Evolutionary conservation across 2,329 filamentous ascomycete species (phyloP).

Genomic region (Fusarium avenaceum): DNA sequence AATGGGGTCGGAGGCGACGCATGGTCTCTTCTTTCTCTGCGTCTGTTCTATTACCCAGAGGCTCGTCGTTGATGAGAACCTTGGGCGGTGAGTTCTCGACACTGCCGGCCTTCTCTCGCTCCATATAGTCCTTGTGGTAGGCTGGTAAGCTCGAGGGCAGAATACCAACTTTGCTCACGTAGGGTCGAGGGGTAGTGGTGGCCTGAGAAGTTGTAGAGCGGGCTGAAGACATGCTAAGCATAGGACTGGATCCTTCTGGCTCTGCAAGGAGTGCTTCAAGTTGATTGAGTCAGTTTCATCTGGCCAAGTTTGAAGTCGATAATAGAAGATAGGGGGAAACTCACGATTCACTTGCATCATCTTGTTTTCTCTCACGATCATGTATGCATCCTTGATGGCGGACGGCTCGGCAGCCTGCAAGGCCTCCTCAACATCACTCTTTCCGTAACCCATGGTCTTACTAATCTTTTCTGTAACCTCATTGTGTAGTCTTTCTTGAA

Average conservation of each 20-base stretch:
- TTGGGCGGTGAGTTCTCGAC: slow-evolving; percentile 59
- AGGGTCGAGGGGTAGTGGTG: slow-evolving; percentile 64
- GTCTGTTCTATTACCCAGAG: slow-evolving; percentile 66
- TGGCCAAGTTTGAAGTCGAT: slow-evolving; percentile 32
- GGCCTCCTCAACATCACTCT: slow-evolving; percentile 94
- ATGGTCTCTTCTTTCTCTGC: slow-evolving; percentile 87
- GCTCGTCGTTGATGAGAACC: slow-evolving; percentile 63
- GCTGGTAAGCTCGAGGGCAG: slow-evolving; percentile 90
- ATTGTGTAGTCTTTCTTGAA: slow-evolving; percentile 91
- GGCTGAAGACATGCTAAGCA: slow-evolving; percentile 67
- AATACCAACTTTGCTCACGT: slow-evolving; percentile 89
- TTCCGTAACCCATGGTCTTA: slow-evolving; percentile 97
- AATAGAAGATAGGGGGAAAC: slow-evolving; percentile 54
- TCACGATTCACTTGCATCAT: slow-evolving; percentile 95
- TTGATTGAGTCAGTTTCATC: slow-evolving; percentile 52
- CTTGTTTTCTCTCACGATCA: slow-evolving; percentile 97
- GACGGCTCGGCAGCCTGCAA: slow-evolving; percentile 92
- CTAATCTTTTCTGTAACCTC: slow-evolving; percentile 95
- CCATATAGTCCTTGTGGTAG: slow-evolving; percentile 92
- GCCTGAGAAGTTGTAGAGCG: slow-evolving; percentile 67
- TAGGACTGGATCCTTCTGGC: slow-evolving; percentile 61
- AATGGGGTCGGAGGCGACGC: slow-evolving; percentile 87
- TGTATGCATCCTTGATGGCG: slow-evolving; percentile 98
- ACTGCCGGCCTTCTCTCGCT: slow-evolving; percentile 71
- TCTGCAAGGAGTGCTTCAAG: slow-evolving; percentile 54